Conservation (phyloP, 2,329 filamentous ascomycete genomes). For the Elsinoe batatas region DNA sequence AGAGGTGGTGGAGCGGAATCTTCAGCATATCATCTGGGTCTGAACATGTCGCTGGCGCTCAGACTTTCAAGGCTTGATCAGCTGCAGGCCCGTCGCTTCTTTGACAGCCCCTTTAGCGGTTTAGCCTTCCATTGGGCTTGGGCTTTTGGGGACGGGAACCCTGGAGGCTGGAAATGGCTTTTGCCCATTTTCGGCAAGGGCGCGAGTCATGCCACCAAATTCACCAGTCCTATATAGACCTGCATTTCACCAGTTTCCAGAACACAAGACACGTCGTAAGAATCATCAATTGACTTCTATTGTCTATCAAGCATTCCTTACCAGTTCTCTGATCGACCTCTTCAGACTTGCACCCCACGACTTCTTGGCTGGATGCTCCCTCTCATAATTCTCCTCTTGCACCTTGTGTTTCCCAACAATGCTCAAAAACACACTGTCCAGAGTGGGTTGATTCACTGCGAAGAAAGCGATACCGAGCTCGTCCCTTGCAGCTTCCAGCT, state of each 20-base stretch:
- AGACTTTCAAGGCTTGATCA: neutral
- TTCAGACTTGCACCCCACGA: neutral
- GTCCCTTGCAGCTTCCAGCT: conserved; percentile 62
- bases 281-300: neutral
- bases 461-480: conserved; percentile 71
- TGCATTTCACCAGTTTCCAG: neutral
- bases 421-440: conserved; percentile 82
- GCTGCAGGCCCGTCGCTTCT: neutral
- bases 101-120: neutral
- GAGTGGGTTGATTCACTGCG: conserved; percentile 72
- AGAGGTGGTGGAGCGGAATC: neutral
- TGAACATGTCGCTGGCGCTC: too few species aligned
- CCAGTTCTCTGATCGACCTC: neutral
- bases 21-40: too few species aligned
- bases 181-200: neutral
- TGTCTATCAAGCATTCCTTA: neutral
- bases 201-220: conserved; percentile 3
- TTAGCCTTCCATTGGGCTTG: conserved; percentile 1
- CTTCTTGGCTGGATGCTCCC: conserved; percentile 15
- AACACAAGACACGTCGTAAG: neutral
- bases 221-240: neutral
- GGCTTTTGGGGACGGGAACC: too few species aligned
- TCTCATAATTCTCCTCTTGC: conserved; percentile 52
- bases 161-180: neutral
- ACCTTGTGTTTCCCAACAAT: conserved; percentile 76